A percentile compares a stretch with the other conserved stretches of the same genome.
These are phyloP conservation scores for Mycena olivaceomarginata DNA, from an alignment of 768 basidiomycete species.

Conservation along the genomic window DNA sequence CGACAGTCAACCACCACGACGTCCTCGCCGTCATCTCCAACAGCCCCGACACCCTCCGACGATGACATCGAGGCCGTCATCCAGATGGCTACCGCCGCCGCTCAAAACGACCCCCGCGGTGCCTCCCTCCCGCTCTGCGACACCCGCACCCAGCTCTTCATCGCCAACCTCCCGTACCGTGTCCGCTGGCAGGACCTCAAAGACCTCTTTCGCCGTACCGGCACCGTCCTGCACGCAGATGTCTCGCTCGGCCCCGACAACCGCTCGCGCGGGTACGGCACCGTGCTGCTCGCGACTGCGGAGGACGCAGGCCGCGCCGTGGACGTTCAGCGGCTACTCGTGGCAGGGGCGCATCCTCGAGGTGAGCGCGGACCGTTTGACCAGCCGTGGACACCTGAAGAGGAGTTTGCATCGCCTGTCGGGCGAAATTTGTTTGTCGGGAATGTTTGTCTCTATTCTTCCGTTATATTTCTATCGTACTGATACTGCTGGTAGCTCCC, in stretches of 20 bases:
- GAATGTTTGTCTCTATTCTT: constrained; percentile 75
- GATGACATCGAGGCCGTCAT: constrained; percentile 96
- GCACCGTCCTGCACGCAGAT: constrained; percentile 89
- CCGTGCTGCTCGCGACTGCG: constrained; percentile 93
- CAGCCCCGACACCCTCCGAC: constrained; percentile 62
- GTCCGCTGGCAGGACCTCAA: constrained; percentile 99
- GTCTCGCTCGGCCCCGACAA: constrained; percentile 91
- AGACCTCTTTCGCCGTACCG: constrained; percentile 96
- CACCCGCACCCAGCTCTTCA: constrained; percentile 96
- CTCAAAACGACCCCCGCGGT: constrained; percentile 64
- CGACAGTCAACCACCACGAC: background rate
- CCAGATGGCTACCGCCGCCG: constrained; percentile 87
- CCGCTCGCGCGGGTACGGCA: constrained; percentile 94
- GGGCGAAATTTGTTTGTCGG: constrained; percentile 89
- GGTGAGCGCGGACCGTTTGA: constrained; percentile 88
- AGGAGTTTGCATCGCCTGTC: constrained; percentile 44
- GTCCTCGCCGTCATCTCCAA: background rate
- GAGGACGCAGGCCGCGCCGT: constrained; percentile 97
- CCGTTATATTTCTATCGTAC: background rate
- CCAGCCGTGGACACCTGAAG: constrained; percentile 51
- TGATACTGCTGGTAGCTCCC: constrained; percentile 74
- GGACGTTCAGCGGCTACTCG: constrained; percentile 96
- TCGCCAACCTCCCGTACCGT: constrained; percentile 97
- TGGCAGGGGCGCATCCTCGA: constrained; percentile 97
- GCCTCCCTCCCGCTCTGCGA: constrained; percentile 74